Percentiles rank a stretch among this genome's conserved stretches.
phyloP scores from a whole-genome alignment of 805 yeast genomes.

The Saccharomycopsis sp. region DNA sequence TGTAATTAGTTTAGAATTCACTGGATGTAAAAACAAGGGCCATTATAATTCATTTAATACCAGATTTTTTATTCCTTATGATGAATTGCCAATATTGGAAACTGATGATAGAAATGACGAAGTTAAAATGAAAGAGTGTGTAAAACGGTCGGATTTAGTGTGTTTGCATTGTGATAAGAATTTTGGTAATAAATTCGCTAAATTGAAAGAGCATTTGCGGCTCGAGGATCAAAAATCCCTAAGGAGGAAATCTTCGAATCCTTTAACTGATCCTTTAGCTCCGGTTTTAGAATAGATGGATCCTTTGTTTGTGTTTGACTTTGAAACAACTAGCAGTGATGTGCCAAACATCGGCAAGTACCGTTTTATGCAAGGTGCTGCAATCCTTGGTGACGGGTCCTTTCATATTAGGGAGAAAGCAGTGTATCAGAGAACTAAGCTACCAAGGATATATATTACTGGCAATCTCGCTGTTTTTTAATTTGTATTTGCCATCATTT shows the following conservation, averaged over 20 bases:
- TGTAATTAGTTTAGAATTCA: constrained; percentile 59
- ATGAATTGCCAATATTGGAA: constrained; percentile 37
- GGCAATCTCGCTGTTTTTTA: too few species aligned
- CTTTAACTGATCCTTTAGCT: neutral
- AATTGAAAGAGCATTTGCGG: constrained; percentile 35
- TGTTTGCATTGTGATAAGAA: constrained; percentile 38
- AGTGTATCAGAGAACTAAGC: too few species aligned
- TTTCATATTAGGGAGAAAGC: too few species aligned
- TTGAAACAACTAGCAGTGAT: neutral
- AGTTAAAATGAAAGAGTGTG: constrained; percentile 33
- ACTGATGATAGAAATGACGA: constrained; percentile 36
- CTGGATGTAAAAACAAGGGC: constrained; percentile 48
- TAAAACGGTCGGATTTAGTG: constrained; percentile 31
- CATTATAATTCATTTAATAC: constrained; percentile 73
- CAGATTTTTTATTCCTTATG: constrained; percentile 52
- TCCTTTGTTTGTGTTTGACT: too few species aligned
- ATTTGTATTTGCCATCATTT: too few species aligned
- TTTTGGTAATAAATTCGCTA: constrained; percentile 36
- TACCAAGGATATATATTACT: too few species aligned
- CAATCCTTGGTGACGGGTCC: too few species aligned
- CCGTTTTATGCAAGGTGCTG: neutral
- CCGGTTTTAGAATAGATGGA: neutral
- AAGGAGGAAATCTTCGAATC: neutral
- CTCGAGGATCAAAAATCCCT: neutral
- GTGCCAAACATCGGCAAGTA: neutral